Conservation (phyloP, 1,284 basidiomycete genomes). For the Tilletia horrida region DNA sequence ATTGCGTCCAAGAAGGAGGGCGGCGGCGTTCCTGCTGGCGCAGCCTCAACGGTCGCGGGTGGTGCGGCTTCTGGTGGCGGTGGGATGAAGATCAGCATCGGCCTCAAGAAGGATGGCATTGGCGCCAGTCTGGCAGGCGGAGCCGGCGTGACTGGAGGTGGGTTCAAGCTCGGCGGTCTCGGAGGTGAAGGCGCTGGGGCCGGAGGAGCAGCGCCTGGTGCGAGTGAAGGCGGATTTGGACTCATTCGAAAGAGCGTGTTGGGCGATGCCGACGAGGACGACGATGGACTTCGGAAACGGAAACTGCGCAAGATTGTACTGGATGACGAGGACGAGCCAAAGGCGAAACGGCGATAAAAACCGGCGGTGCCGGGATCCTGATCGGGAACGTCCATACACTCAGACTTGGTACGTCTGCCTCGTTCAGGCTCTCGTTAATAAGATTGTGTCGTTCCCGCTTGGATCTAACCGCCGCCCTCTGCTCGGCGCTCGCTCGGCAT, state of each 20-base stretch:
- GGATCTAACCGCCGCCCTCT: too few species aligned
- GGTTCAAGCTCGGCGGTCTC: constrained; percentile 5
- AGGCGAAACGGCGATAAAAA: constrained; percentile 5
- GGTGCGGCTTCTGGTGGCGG: background rate
- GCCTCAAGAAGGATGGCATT: constrained; percentile 9
- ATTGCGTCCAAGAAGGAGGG: constrained; percentile 23
- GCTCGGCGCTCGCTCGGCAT: too few species aligned
- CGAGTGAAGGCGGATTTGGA: background rate
- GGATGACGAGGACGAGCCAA: constrained; percentile 26
- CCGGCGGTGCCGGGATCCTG: too few species aligned
- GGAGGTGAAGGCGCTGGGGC: background rate
- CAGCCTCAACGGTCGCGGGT: constrained; percentile 7
- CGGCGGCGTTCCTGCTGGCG: background rate
- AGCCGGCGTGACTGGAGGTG: background rate
- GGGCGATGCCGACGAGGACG: constrained; percentile 42
- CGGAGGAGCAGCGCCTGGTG: background rate
- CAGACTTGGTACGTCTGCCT: too few species aligned
- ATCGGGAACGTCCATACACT: too few species aligned
- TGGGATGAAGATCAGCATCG: constrained; percentile 6
- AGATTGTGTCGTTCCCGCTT: too few species aligned
- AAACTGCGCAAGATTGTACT: constrained; percentile 36
- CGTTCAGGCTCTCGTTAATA: too few species aligned
- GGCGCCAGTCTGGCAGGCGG: constrained; percentile 7
- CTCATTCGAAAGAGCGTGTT: constrained; percentile 24
- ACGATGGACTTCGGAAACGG: constrained; percentile 27